Base-by-base conservation (phyloP, 345 rosid species). In the Carallia pectinifolia region DNA sequence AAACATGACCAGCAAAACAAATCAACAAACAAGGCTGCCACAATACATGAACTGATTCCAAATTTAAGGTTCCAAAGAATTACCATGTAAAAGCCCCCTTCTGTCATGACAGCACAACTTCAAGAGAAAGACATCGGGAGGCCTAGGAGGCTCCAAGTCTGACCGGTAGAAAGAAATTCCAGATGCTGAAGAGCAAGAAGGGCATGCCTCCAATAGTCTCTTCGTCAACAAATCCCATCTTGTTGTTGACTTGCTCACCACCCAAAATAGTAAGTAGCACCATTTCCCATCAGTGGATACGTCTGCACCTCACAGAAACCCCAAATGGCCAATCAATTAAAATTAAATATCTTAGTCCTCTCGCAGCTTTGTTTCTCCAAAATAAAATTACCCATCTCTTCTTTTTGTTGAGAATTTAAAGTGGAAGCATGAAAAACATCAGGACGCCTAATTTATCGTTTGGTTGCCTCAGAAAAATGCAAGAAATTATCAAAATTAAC, bases 211-310 rank as follows among this genome's bases (percentile, higher is more conserved):
- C n/a, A 85, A 61, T 65, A 94, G 81, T 77, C 97, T 94, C 85
- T 79, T 85, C 89, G 90, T 90, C 87, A 95, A 78, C 33, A 95
- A 74, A 74, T 71, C 61, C 98, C 98, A 94, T 78, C 96, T 86
- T 36, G 93, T 84, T 12, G 76, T 71, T 34, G 89, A 77, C 23
- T 81, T 83, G n/a, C 96, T 89, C 34, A 77, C 76, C 73, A 94
- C 98, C 97, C 97, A 94, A 66, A 94, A 87, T 71, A 94, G 86
- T 78, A 94, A 16, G 81, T 83, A 94, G 71, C 98, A 94, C 98
- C 98, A 94, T 80, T 86, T 94, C 27, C 98, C 98, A 63, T 94
- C 98, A 54, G 98, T 94, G 1, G 96, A 84, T 38, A 91, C 70
- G 85, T 94, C 98, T 94, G 76, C 85, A 83, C 61, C 71, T 67